Percentiles rank a stretch among this genome's conserved stretches.
phyloP scores from a whole-genome alignment of 352 stramenopile species.

The Phytophthora boehmeriae region DNA sequence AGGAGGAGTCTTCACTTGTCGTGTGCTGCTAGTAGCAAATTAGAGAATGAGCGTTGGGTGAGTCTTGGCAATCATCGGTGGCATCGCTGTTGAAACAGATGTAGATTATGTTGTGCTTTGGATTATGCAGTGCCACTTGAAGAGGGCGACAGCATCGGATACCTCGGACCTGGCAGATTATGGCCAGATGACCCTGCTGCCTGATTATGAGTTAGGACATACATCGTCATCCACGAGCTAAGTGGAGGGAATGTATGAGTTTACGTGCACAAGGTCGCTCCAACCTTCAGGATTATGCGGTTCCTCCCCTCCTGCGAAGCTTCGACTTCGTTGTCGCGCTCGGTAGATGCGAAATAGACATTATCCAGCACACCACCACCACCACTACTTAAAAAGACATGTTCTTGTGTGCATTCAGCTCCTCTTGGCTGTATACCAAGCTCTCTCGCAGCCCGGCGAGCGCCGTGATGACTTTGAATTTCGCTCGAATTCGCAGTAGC shows the following conservation, averaged over 20 bases:
- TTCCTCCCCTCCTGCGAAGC: no score
- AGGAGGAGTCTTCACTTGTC: background rate
- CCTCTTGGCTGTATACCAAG: conserved; percentile 72
- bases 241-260: no score
- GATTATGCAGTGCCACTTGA: conserved; percentile 4
- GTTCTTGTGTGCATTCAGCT: conserved; percentile 80
- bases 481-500: conserved; percentile 76
- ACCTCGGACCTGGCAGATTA: no score
- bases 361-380: background rate
- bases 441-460: conserved; percentile 55
- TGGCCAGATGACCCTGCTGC: no score
- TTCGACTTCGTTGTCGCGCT: no score
- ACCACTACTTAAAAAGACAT: conserved; percentile 70
- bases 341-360: no score
- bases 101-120: background rate
- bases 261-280: no score
- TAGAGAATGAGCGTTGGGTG: conserved; percentile 19
- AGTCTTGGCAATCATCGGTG: conserved; percentile 6
- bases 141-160: background rate
- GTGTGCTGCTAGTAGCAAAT: background rate
- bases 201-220: no score
- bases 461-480: conserved; percentile 83
- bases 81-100: background rate
- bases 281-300: no score
- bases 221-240: no score